Base-by-base conservation (phyloP, 805 yeast genomes). In the Sungouiozyma ichnusensis region DNA sequence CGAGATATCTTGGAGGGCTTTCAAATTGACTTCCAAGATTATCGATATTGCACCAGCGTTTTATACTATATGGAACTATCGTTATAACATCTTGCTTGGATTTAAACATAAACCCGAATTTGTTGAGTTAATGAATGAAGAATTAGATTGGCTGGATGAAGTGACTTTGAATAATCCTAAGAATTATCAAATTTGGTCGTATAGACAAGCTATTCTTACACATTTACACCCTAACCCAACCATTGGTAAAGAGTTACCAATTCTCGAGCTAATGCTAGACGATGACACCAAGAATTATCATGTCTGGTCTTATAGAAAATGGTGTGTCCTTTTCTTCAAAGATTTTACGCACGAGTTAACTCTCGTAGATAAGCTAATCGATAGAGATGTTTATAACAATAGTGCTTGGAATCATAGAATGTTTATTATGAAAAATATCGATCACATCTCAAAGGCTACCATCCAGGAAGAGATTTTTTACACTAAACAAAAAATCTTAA, bases 141-240 rank as follows among this genome's bases (percentile, higher is more conserved):
- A 90, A 54, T 66, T 86, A 33, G 75, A 75, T 33, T 86, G 95
- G 95, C 71, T 86, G 48, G 92, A 85, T 52, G 68, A 68, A 29
- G 65, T 85, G 31, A 88, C 95, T 0, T 55, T 82, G 38, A 78
- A 73, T 11, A 81, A 83, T 58, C 82, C 88, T 34, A 92, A 92
- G 60, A 90, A 88, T 66, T 92, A 92, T 63, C 98, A 92, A 61
- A 81, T 90, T n/a, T 92, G 97, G 97, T 85, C 88, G 52, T 88
- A 90, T 56, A 73, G 97, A 43, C 88, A 82, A 54, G 65, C 77
- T 29, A 57, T 90, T 7, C 63, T 82, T 42, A 31, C 40, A 2
- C 69, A 69, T 35, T 42, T 58, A 44, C 54, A 62, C 33, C 57
- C 61, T 1, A 53, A 46, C 1, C 58, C 62, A 8, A 34, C 36